Base-by-base conservation (phyloP, 2,329 filamentous ascomycete genomes). In the Nothopassalora personata region DNA sequence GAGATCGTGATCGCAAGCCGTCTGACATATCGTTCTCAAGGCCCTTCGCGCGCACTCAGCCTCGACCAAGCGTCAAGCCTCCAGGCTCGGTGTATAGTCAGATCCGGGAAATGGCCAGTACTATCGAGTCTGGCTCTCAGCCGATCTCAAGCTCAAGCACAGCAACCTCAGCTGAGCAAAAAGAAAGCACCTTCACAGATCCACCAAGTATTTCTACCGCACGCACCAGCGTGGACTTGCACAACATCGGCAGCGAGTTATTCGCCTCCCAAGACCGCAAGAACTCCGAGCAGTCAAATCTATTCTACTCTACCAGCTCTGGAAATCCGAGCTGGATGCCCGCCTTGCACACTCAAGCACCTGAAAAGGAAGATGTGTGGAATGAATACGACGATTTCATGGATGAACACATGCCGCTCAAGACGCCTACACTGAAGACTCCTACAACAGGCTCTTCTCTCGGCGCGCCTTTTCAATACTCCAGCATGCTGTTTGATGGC, bases 341-440 rank as follows among this genome's bases (percentile, higher is more conserved):
- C 9, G 46, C 59, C 15, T 46, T 60, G 53, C 51, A 52, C 23
- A 52, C 63, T n/a, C 61, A 65, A 36, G 60, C 58, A 10, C 60
- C 60, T 4, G 67, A 69, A 36, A 89, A 95, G 64, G 93, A 97
- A 67, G 93, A 97, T 70, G 83, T 96, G 1, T 97, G 93, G 93
- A 87, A 92, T 54, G 93, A 96, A 74, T 97, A 95, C 70, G 87
- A 97, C 65, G 93, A 97, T 67, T 77, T 97, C 11, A 83, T 97
- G 56, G 89, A 89, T 54, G 86, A 90, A 58, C 81, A 86, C 10
- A 81, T 84, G 53, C 82, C 80, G 4, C 76, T 79, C 7, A 74
- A 77, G 62, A 74, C 74, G 1, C 79, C 80, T 2, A n/a, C 39
- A 18, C 74, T 75, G 1, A 85, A 83, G 0, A 76, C 80, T 5